These are phyloP conservation scores for Phaffomyces thermotolerans DNA, from an alignment of 805 yeast species.

Conservation along the genomic window DNA sequence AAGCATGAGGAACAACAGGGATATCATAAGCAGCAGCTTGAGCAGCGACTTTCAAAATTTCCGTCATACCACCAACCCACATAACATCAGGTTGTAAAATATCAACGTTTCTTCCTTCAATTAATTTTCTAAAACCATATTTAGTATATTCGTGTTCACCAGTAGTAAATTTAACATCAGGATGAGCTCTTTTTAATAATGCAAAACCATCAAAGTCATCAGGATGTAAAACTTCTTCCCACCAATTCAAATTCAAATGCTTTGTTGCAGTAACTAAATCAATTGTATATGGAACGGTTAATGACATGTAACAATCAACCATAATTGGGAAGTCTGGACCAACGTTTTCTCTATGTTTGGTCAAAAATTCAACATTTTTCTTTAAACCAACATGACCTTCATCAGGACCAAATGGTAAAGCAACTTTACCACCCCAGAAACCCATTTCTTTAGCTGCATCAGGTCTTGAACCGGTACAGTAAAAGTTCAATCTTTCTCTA, in stretches of 20 bases:
- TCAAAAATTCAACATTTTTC: constrained; percentile 39
- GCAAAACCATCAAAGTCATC: constrained; percentile 45
- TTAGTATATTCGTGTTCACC: constrained; percentile 48
- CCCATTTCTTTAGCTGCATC: constrained; percentile 43
- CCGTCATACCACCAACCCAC: constrained; percentile 50
- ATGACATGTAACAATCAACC: constrained; percentile 49
- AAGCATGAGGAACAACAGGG: constrained; percentile 47
- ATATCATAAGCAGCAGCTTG: constrained; percentile 48
- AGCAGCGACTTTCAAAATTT: constrained; percentile 36
- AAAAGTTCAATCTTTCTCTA: constrained; percentile 36
- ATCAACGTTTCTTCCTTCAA: constrained; percentile 41
- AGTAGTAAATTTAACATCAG: constrained; percentile 42
- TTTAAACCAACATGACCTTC: constrained; percentile 41
- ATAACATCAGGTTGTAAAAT: constrained; percentile 45
- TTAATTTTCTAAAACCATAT: constrained; percentile 43
- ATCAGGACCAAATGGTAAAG: constrained; percentile 43
- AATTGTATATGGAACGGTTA: constrained; percentile 41
- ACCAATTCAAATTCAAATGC: constrained; percentile 44
- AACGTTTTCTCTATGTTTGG: constrained; percentile 36
- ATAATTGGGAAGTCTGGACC: constrained; percentile 47
- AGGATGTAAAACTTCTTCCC: constrained; percentile 45
- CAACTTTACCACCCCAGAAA: constrained; percentile 48
- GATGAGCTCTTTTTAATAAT: constrained; percentile 38
- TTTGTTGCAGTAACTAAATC: constrained; percentile 37
- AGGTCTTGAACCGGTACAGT: constrained; percentile 44